These are phyloP conservation scores for Moniliella sp. DNA, from an alignment of 1,284 basidiomycete genomes.

Conservation along the genomic window DNA sequence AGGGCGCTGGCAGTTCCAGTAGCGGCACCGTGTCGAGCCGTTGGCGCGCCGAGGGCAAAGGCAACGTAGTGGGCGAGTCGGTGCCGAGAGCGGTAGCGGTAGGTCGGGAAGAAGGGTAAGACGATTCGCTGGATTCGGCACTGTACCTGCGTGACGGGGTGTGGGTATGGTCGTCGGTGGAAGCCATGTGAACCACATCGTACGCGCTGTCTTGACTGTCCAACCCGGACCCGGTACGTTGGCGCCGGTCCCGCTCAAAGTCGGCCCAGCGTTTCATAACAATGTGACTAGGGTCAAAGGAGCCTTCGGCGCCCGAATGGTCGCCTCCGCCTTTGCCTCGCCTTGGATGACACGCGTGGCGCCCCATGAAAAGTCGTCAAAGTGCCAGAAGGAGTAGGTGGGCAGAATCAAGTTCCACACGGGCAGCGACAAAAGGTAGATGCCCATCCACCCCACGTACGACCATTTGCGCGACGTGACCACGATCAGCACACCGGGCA, in stretches of 20 bases:
- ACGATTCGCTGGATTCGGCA: too few species aligned
- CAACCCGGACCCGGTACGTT: constrained; percentile 66
- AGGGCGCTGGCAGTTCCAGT: constrained; percentile 29
- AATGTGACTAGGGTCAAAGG: constrained; percentile 84
- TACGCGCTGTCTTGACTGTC: constrained; percentile 58
- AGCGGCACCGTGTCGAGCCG: constrained; percentile 26
- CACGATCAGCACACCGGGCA: constrained; percentile 37
- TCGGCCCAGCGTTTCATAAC: constrained; percentile 98
- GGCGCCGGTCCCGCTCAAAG: constrained; percentile 83
- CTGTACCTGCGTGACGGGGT: too few species aligned
- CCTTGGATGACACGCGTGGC: constrained; percentile 34
- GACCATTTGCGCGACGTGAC: constrained; percentile 35
- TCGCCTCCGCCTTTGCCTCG: constrained; percentile 23
- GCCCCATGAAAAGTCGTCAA: constrained; percentile 37
- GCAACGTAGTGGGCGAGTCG: too few species aligned
- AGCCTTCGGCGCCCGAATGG: constrained; percentile 42
- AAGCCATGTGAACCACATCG: too few species aligned
- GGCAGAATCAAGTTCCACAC: constrained; percentile 37
- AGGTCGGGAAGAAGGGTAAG: too few species aligned
- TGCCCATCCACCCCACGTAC: constrained; percentile 37
- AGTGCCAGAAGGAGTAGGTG: constrained; percentile 34
- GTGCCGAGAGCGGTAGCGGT: too few species aligned
- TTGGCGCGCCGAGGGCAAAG: too few species aligned
- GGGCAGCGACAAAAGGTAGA: constrained; percentile 37
- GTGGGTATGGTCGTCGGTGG: too few species aligned